These are phyloP conservation scores for Cymbopogon flexuosus DNA, from an alignment of 202 grass and related monocot genomes.

Conservation along the genomic window DNA sequence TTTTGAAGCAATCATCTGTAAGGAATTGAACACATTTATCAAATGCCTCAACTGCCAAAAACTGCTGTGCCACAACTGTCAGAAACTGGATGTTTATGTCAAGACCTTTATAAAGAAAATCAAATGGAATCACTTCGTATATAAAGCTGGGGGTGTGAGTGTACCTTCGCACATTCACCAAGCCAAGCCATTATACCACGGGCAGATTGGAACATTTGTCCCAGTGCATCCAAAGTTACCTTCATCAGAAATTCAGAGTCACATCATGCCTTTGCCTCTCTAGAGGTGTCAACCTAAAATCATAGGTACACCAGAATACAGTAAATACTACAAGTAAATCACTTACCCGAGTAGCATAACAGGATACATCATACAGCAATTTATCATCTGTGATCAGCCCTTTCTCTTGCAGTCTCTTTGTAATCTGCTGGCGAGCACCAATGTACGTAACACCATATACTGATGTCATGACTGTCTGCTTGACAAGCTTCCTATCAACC, in stretches of 20 bases:
- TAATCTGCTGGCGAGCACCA: slow-evolving; percentile 91
- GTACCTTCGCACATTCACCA: slow-evolving; percentile 89
- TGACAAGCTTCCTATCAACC: slow-evolving; percentile 98
- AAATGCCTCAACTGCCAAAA: slow-evolving; percentile 26
- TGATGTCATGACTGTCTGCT: slow-evolving; percentile 99
- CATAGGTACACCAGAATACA: neutral
- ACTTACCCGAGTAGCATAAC: slow-evolving; percentile 71
- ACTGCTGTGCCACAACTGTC: slow-evolving; percentile 3
- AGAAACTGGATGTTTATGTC: neutral
- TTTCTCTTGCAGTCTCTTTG: slow-evolving; percentile 87
- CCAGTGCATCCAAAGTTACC: slow-evolving; percentile 85
- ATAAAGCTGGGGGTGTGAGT: neutral
- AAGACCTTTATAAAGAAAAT: neutral
- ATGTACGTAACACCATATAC: slow-evolving; percentile 97
- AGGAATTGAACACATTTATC: slow-evolving; percentile 25
- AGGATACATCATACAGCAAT: slow-evolving; percentile 68
- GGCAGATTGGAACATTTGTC: slow-evolving; percentile 94
- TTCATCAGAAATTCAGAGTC: slow-evolving; percentile 40
- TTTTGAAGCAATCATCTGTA: slow-evolving; percentile 82
- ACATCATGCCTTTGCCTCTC: slow-evolving; percentile 3
- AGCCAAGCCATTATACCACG: slow-evolving; percentile 91
- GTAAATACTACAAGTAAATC: slow-evolving; percentile 16
- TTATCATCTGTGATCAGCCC: slow-evolving; percentile 76
- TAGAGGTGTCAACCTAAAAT: slow-evolving; percentile 16
- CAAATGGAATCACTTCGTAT: slow-evolving; percentile 13